Percentiles rank a stretch among this genome's conserved stretches.
phyloP scores from a whole-genome alignment of 164 flowering plant species.

The Stephania yunnanensis region DNA sequence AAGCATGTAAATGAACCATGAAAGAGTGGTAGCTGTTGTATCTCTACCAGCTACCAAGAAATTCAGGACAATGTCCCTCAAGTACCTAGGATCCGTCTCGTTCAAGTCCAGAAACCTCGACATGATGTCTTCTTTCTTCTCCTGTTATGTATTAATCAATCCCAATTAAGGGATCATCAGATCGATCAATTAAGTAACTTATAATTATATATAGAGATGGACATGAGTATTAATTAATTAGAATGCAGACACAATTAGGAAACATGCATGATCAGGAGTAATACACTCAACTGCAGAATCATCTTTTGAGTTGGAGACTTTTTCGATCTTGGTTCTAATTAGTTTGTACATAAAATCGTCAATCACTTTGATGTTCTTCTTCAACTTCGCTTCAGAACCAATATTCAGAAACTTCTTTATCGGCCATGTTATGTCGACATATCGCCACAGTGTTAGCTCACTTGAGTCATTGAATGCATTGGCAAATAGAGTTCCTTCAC shows the following conservation, averaged over 20 bases:
- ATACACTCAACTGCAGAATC: constrained; percentile 9
- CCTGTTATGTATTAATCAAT: constrained; percentile 13
- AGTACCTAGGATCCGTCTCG: constrained; percentile 42
- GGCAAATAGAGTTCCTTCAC: constrained; percentile 24
- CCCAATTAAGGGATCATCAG: too few species aligned
- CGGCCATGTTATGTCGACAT: constrained; percentile 63
- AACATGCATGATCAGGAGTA: too few species aligned
- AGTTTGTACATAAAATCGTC: constrained; percentile 52
- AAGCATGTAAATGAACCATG: constrained; percentile 71
- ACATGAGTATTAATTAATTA: too few species aligned
- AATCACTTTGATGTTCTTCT: constrained; percentile 33
- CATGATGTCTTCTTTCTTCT: constrained; percentile 52
- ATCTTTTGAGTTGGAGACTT: constrained; percentile 13
- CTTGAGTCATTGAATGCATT: constrained; percentile 51
- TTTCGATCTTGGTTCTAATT: constrained; percentile 29
- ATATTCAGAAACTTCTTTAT: constrained; percentile 50
- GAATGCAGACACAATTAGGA: too few species aligned
- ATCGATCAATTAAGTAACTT: too few species aligned
- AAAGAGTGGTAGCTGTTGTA: constrained; percentile 61
- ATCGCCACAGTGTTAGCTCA: constrained; percentile 36
- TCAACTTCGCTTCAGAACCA: constrained; percentile 51
- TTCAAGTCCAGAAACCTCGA: constrained; percentile 56
- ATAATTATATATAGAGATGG: background rate
- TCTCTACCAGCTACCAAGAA: constrained; percentile 77
- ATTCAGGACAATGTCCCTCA: constrained; percentile 61